Evolutionary conservation across 305 asterid genomes (phyloP).

Genomic region (Fraxinus latifolia): DNA sequence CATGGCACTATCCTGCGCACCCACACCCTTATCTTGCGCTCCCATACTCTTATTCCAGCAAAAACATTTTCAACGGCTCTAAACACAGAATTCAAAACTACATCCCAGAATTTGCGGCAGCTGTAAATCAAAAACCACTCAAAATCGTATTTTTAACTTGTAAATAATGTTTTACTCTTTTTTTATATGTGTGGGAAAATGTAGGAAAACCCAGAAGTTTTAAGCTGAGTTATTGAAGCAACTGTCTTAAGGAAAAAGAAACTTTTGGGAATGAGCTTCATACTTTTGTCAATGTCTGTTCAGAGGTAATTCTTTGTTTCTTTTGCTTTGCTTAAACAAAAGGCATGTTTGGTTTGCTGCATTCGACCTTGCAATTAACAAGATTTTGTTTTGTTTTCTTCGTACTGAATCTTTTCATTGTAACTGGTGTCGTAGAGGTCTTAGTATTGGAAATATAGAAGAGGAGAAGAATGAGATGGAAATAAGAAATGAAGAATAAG

Average conservation of each 20-base stretch:
- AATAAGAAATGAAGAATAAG: too few relatives aligned
- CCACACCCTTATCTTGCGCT: conserved; percentile 18
- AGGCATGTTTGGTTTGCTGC: neutral
- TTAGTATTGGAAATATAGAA: neutral
- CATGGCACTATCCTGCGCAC: conserved; percentile 17
- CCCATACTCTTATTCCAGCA: conserved; percentile 4
- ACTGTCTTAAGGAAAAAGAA: conserved; percentile 44
- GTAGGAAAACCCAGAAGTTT: conserved; percentile 56
- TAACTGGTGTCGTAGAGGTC: neutral
- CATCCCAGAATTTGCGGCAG: conserved; percentile 54
- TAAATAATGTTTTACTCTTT: neutral
- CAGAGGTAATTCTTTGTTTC: conserved; percentile 34
- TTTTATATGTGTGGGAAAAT: neutral
- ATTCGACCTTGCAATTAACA: neutral
- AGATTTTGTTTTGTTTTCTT: neutral
- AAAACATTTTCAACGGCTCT: conserved; percentile 14
- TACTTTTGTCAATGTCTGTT: conserved; percentile 47
- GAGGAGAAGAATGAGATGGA: too few relatives aligned
- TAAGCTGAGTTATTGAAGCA: conserved; percentile 45
- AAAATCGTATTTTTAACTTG: neutral
- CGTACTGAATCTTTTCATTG: neutral
- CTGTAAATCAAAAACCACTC: conserved; percentile 31
- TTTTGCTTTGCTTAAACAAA: neutral
- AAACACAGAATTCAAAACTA: conserved; percentile 33
- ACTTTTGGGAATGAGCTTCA: conserved; percentile 51